Percentiles rank a stretch among this genome's conserved stretches.
These are phyloP conservation scores for Centella asiatica DNA, from an alignment of 129 eudicot species.

Conservation along the genomic window DNA sequence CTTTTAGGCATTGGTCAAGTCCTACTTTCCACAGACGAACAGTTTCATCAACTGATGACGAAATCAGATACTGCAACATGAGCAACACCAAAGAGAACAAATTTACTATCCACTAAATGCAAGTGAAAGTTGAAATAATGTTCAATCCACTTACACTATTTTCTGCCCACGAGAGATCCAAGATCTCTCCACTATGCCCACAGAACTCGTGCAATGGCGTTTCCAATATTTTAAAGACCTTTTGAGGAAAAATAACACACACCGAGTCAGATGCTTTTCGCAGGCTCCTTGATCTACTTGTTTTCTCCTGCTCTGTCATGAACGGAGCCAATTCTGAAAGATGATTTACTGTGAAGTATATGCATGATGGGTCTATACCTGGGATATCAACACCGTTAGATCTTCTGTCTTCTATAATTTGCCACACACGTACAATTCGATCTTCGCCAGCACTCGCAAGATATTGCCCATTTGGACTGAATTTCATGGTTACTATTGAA, in stretches of 20 bases:
- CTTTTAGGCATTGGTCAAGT: constrained; percentile 50
- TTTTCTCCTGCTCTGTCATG: constrained; percentile 34
- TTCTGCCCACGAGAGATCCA: constrained; percentile 90
- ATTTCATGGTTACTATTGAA: constrained; percentile 77
- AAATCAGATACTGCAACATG: constrained; percentile 55
- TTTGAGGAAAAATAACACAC: constrained; percentile 72
- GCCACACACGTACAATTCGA: constrained; percentile 76
- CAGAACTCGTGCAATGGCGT: constrained; percentile 71
- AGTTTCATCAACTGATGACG: constrained; percentile 79
- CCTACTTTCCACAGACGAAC: constrained; percentile 88
- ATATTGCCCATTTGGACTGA: constrained; percentile 72
- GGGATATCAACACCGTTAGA: constrained; percentile 48
- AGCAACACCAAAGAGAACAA: background rate
- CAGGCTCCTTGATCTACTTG: constrained; percentile 40
- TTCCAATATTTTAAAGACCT: constrained; percentile 72
- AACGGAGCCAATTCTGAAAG: constrained; percentile 58
- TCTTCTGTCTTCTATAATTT: constrained; percentile 69
- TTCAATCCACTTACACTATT: constrained; percentile 49
- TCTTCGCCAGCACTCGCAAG: constrained; percentile 95
- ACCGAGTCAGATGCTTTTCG: constrained; percentile 52
- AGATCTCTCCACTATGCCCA: constrained; percentile 70
- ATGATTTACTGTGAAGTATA: constrained; percentile 63
- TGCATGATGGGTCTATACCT: constrained; percentile 64
- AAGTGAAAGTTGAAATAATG: background rate
- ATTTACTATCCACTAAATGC: background rate